phyloP scores from a whole-genome alignment of 116 monocot species.

The Thalassia testudinum region DNA sequence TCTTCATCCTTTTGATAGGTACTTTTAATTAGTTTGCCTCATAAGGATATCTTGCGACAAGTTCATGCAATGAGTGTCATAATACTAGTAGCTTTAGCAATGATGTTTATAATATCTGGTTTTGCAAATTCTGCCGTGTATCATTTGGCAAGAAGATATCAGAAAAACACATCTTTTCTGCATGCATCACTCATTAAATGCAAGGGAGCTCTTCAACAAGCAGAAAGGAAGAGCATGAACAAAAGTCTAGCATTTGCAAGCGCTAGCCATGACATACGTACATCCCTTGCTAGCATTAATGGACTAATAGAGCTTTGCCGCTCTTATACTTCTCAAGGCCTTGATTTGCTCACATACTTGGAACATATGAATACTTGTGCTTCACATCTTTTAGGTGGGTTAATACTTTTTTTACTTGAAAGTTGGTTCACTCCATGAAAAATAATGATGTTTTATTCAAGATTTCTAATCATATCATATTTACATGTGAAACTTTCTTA shows the following conservation, averaged over 20 bases:
- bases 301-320: conserved; percentile 44
- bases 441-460: no score
- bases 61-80: conserved; percentile 8
- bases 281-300: conserved; percentile 47
- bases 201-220: conserved; percentile 75
- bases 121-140: conserved; percentile 11
- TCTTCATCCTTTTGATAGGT: conserved; percentile 8
- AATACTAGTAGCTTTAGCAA: conserved; percentile 1
- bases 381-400: conserved; percentile 50
- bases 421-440: no score
- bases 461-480: no score
- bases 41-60: neutral
- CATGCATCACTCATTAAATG: conserved; percentile 37
- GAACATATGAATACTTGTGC: conserved; percentile 55
- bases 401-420: neutral
- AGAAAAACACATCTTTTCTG: conserved; percentile 15
- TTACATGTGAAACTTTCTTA: no score
- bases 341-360: conserved; percentile 32
- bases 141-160: conserved; percentile 12
- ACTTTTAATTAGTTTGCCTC: conserved; percentile 1
- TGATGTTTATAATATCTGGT: conserved; percentile 8
- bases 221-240: conserved; percentile 92
- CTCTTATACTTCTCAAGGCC: conserved; percentile 6
- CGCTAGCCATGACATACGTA: conserved; percentile 75
- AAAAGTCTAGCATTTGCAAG: conserved; percentile 80